Evolutionary conservation across 345 rosid genomes (phyloP), one percentile per base, ranked within the genome.

Genomic region (Ceriops decandra): DNA sequence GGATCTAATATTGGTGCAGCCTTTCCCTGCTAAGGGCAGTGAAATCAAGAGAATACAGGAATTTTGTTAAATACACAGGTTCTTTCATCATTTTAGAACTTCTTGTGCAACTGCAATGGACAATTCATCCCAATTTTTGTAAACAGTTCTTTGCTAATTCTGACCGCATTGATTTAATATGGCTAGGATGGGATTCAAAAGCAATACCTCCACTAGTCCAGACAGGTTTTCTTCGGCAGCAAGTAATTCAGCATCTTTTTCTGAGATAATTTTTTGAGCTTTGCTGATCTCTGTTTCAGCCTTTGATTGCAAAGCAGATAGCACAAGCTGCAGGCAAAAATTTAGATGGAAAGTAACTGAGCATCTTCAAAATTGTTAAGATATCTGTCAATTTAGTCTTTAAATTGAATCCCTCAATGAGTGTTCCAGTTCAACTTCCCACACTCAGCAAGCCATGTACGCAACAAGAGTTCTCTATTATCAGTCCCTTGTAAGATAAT

Each of bases 161-260:
- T 27, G 3, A 6, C 19, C 0, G 5, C 59, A 47, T 21, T 16
- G 7, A 24, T 26, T 63, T 63, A 8, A 63, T n/a, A 63, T 46
- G 30, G 59, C 49, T 3, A 56, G 28, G 19, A 66, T 49, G 13
- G 15, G 10, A 57, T 66, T 42, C 38, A 56, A 27, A 26, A 33
- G 24, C 57, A 35, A 36, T 79, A 91, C 98, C 90, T 89, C 97
- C 75, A 85, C 86, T 61, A 95, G 76, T 63, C 90, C 99, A 24
- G 87, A 82, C 42, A 91, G 87, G 83, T 82, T 85, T 76, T 85
- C 97, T 77, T 90, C 97, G 57, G 90, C 93, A 75, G 85, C 90
- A 76, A 63, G 84, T 64, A 90, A 65, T 76, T 91, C 97, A 60
- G 82, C 84, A 81, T 86, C 93, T 70, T 95, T 90, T 71, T 87